These are phyloP conservation scores for Linnemannia schmuckeri DNA, from an alignment of 192 early-diverging fungal genomes.

Conservation along the genomic window DNA sequence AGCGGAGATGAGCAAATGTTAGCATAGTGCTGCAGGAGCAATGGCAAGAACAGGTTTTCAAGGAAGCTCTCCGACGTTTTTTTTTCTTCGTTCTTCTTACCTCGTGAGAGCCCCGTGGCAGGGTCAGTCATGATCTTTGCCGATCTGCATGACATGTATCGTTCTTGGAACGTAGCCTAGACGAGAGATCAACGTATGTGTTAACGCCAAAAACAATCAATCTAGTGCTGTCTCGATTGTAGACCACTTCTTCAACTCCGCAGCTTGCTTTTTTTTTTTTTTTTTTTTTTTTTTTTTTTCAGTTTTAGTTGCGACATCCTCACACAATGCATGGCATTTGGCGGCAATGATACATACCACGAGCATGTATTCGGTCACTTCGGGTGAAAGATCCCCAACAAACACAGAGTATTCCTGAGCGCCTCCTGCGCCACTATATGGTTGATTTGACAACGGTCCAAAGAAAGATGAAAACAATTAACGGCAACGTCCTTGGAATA, in stretches of 20 bases:
- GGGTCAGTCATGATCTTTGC: conserved; percentile 96
- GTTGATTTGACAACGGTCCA: background rate
- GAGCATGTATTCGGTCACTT: conserved; percentile 88
- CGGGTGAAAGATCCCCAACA: conserved; percentile 95
- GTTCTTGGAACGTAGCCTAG: conserved; percentile 52
- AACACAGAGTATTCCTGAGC: conserved; percentile 93
- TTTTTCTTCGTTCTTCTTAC: conserved; percentile 15
- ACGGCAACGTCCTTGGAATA: background rate
- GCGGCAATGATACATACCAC: conserved; percentile 64
- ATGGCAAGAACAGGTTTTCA: background rate
- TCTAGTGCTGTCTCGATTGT: background rate
- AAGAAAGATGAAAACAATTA: background rate
- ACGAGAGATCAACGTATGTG: background rate
- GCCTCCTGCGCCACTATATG: conserved; percentile 63
- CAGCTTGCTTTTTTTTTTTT: background rate
- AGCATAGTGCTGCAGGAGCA: background rate
- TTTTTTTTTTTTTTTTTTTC: background rate
- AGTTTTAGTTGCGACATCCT: background rate
- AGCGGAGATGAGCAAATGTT: background rate
- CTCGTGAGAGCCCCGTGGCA: conserved; percentile 82
- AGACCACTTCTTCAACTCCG: background rate
- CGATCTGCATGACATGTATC: conserved; percentile 88
- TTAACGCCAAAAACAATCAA: conserved; percentile 4
- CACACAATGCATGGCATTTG: background rate
- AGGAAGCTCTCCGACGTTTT: conserved; percentile 1